These are phyloP conservation scores for Russula sp. DNA, from an alignment of 768 basidiomycete genomes.

Conservation along the genomic window DNA sequence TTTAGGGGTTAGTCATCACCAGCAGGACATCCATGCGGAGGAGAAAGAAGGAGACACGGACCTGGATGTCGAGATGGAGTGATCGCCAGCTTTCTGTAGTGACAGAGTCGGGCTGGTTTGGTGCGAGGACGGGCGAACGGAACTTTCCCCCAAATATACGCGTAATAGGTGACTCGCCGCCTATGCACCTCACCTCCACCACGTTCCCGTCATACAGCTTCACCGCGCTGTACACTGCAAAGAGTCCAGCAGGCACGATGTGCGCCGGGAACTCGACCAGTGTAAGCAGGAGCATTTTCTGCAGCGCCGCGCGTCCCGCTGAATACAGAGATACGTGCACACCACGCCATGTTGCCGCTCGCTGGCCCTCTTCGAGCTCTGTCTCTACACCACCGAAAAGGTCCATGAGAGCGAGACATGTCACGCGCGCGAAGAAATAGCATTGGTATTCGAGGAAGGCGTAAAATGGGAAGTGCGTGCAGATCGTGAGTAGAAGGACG, in stretches of 20 bases:
- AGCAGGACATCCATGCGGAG: too few species aligned
- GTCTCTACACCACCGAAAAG: constrained; percentile 21
- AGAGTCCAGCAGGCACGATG: constrained; percentile 29
- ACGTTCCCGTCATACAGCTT: constrained; percentile 27
- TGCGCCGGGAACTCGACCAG: constrained; percentile 27
- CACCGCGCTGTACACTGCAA: constrained; percentile 28
- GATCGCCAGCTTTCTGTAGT: too few species aligned
- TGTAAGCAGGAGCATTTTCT: too few species aligned
- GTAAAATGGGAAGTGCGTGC: constrained; percentile 27
- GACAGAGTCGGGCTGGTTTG: too few species aligned
- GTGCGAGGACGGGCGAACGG: too few species aligned
- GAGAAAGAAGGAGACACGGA: too few species aligned
- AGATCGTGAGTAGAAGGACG: constrained; percentile 28
- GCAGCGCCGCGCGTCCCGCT: constrained; percentile 25
- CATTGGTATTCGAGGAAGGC: too few species aligned
- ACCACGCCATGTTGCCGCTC: constrained; percentile 30
- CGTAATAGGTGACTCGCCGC: constrained; percentile 23
- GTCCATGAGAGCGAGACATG: constrained; percentile 21
- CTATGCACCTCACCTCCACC: constrained; percentile 21
- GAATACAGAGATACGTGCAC: constrained; percentile 29
- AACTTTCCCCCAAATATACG: too few species aligned
- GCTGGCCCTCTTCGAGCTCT: constrained; percentile 17
- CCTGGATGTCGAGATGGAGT: too few species aligned
- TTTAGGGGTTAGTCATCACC: too few species aligned
- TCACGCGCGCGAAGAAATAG: constrained; percentile 30